Evolutionary conservation across 1,139 yeast genomes (phyloP), one percentile per base, ranked within the genome.

Genomic region (Torulaspora pretoriensis): DNA sequence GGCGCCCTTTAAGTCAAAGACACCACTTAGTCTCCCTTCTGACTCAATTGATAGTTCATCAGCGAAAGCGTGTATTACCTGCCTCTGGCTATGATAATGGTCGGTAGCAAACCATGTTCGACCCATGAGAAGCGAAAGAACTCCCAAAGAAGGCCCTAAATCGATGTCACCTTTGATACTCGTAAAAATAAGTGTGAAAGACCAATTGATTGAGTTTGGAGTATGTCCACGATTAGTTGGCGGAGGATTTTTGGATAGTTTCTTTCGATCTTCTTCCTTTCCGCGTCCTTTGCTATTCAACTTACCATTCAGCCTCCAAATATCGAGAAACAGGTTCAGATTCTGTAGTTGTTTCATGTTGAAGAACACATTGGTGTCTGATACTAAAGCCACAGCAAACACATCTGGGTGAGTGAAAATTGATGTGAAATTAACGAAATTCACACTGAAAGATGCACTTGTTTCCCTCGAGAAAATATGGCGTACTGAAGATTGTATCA

Each of bases 381-480:
- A 69, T 4, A 89, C 59, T 8, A 76, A 71, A 1, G 79, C 79
- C 1, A 81, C 73, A 0, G 85, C 74, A 37, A 71, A 65, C 5
- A 80, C 63, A 6, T 66, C 68, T 31, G 74, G 68, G 5, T 71
- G 72, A 1, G 77, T 67, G 63, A 75, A 46, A 57, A 68, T 51
- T 9, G 67, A 68, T 9, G 70, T 67, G 9, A 73, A 25, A 24
- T 78, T 60, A 4, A 83, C 64, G 31, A 72, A 69, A n/a, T 77
- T 71, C n/a, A 86, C 64, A 1, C 69, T 68, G 12, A 87, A 66
- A 10, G 85, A 81, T 0, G 95, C 95, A 71, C 96, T 87, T 0
- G 84, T 77, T 53, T 88, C 96, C 50, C 96, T 77, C 0, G 97
- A 90, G 60, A 88, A 92, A 13, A 87, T 80, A 63, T 92, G 98